These are phyloP conservation scores for Aspergillus vadensis DNA, from an alignment of 2,329 filamentous ascomycete species.

Conservation along the genomic window DNA sequence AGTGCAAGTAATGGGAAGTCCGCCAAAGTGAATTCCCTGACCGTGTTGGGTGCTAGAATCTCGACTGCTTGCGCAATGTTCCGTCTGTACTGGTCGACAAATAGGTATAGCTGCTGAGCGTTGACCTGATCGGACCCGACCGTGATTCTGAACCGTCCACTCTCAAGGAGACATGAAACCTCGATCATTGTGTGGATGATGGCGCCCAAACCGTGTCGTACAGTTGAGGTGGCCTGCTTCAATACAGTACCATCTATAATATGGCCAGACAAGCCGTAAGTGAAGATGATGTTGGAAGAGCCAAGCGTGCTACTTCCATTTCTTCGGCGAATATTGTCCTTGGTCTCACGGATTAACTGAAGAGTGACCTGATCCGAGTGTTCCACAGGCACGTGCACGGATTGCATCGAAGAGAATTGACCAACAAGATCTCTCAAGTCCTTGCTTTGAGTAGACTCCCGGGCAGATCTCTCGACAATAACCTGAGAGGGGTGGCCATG, in stretches of 20 bases:
- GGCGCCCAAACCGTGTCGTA: not conserved
- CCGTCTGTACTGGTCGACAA: not conserved
- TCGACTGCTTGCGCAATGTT: not conserved
- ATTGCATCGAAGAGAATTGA: not conserved
- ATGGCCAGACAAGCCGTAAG: not conserved
- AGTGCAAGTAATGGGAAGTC: not conserved
- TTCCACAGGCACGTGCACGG: not conserved
- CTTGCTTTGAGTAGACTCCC: not conserved
- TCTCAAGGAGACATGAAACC: not conserved
- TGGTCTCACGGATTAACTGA: not conserved
- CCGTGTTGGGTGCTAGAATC: not conserved
- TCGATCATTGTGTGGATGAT: not conserved
- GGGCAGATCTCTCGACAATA: not conserved
- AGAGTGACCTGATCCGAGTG: not conserved
- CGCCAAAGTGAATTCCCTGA: not conserved
- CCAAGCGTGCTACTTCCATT: no score
- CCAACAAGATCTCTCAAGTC: not conserved
- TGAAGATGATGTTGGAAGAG: not conserved
- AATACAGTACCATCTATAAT: not conserved
- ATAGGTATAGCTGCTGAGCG: not conserved
- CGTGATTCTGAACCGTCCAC: not conserved
- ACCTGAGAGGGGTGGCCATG: not conserved
- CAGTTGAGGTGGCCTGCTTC: not conserved
- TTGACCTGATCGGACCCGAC: not conserved
- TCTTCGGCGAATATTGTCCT: not conserved